A percentile compares a stretch with the other conserved stretches of the same genome.
phyloP scores from a whole-genome alignment of 2,329 filamentous ascomycete genomes.

The Aureobasidium zeae region DNA sequence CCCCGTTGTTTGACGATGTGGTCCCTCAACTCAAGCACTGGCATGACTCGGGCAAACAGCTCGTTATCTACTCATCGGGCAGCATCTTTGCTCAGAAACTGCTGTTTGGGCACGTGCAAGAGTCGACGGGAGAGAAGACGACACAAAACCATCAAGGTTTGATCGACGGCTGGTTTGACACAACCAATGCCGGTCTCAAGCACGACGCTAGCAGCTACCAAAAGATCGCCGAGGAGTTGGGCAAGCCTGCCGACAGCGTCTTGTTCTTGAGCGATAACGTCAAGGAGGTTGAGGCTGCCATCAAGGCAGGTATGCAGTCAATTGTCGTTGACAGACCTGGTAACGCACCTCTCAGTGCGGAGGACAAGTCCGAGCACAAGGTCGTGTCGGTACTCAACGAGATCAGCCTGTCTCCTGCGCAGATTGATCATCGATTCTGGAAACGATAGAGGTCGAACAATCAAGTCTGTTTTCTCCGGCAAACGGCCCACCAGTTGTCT shows the following conservation, averaged over 20 bases:
- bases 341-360: conserved; percentile 53
- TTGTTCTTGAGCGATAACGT: conserved; percentile 78
- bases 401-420: conserved; percentile 18
- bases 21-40: conserved; percentile 52
- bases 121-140: conserved; percentile 35
- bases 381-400: conserved; percentile 21
- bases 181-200: conserved; percentile 70
- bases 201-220: conserved; percentile 57
- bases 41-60: conserved; percentile 44
- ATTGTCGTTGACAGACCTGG: conserved; percentile 52
- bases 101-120: conserved; percentile 54
- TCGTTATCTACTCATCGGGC: conserved; percentile 75
- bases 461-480: conserved; percentile 16
- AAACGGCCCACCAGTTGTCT: conserved; percentile 96
- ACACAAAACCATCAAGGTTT: conserved; percentile 50
- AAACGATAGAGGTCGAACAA: conserved; percentile 13
- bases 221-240: conserved; percentile 48
- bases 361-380: conserved; percentile 31
- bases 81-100: conserved; percentile 74
- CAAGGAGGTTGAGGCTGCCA: conserved; percentile 42
- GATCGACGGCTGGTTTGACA: conserved; percentile 66
- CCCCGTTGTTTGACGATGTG: conserved; percentile 68
- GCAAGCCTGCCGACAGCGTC: conserved; percentile 45
- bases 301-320: conserved; percentile 34
- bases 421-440: conserved; percentile 14